A percentile compares a stretch with the other conserved stretches of the same genome.
Conservation (phyloP, 495 filamentous ascomycete species). For the Lasiosphaeria ovina region DNA sequence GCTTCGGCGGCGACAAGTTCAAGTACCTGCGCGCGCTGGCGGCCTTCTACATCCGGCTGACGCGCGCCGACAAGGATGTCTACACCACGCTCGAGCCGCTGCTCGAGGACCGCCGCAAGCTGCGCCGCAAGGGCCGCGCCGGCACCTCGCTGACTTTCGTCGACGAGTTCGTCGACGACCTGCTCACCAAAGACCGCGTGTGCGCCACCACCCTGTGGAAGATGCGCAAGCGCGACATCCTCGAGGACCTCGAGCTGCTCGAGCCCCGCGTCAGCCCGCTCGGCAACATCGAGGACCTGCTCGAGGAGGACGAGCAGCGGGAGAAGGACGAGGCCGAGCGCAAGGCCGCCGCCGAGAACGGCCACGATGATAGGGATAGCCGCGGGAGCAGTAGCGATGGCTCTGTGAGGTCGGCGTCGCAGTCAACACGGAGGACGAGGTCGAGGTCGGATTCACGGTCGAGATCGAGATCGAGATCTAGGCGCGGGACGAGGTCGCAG, state of each 20-base stretch:
- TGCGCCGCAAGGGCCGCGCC: constrained; percentile 69
- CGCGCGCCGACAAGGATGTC: constrained; percentile 77
- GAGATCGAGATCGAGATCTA: constrained; percentile 8
- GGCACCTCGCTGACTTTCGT: constrained; percentile 74
- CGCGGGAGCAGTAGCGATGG: constrained; percentile 10
- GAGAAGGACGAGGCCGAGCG: constrained; percentile 29
- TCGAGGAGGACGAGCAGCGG: constrained; percentile 60
- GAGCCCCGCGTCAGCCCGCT: constrained; percentile 84
- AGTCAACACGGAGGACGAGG: constrained; percentile 3
- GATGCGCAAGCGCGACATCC: constrained; percentile 71
- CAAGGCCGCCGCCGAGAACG: constrained; percentile 30
- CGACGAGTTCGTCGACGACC: constrained; percentile 91
- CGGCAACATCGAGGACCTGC: constrained; percentile 80
- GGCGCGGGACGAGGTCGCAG: background rate
- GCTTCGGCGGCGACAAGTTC: constrained; percentile 69
- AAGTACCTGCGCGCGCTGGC: constrained; percentile 89
- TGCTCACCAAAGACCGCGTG: constrained; percentile 84
- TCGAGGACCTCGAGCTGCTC: constrained; percentile 88
- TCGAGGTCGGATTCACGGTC: background rate
- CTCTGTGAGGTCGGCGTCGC: constrained; percentile 16
- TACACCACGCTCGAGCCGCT: constrained; percentile 79
- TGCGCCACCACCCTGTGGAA: constrained; percentile 93
- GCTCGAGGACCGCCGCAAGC: constrained; percentile 77
- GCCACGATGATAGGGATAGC: constrained; percentile 19
- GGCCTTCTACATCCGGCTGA: constrained; percentile 89